A percentile compares a stretch with the other conserved stretches of the same genome.
Evolutionary conservation across 164 flowering plant genomes (phyloP).

Genomic region (Magnolia sinica): DNA sequence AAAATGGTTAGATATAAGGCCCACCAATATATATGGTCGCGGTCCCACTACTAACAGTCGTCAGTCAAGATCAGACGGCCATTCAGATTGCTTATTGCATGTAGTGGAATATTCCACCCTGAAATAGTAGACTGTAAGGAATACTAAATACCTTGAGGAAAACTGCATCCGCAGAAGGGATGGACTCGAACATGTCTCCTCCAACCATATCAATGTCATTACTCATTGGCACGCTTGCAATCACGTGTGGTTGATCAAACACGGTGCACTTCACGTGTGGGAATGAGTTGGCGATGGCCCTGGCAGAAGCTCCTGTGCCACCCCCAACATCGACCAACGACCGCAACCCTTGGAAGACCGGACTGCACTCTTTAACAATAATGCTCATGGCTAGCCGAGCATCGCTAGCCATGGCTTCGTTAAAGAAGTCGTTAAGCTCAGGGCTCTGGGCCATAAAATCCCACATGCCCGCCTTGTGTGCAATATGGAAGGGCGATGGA

Average conservation of each 20-base stretch:
- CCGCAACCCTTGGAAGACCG: constrained; percentile 26
- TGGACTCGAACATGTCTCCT: constrained; percentile 31
- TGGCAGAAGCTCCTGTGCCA: constrained; percentile 33
- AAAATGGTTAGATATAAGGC: too few species aligned
- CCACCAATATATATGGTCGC: too few species aligned
- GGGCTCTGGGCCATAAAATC: constrained; percentile 7
- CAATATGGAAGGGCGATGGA: constrained; percentile 21
- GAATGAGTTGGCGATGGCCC: constrained; percentile 25
- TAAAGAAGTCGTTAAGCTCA: constrained; percentile 16
- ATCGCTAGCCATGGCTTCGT: constrained; percentile 48
- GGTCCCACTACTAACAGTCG: too few species aligned
- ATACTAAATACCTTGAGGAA: constrained; percentile 15
- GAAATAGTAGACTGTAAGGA: too few species aligned
- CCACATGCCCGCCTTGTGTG: constrained; percentile 21
- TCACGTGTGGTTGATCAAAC: constrained; percentile 44
- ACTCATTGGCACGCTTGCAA: constrained; percentile 14
- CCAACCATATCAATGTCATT: constrained; percentile 18
- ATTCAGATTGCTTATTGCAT: too few species aligned
- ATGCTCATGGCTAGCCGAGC: constrained; percentile 20
- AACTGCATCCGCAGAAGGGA: constrained; percentile 28
- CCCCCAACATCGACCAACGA: constrained; percentile 42
- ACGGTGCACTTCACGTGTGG: constrained; percentile 28
- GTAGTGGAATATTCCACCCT: too few species aligned
- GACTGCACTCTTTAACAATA: constrained; percentile 18
- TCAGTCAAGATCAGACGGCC: too few species aligned